Evolutionary conservation across 306 rosid species (phyloP).

Genomic region (Calophaca sinica): DNA sequence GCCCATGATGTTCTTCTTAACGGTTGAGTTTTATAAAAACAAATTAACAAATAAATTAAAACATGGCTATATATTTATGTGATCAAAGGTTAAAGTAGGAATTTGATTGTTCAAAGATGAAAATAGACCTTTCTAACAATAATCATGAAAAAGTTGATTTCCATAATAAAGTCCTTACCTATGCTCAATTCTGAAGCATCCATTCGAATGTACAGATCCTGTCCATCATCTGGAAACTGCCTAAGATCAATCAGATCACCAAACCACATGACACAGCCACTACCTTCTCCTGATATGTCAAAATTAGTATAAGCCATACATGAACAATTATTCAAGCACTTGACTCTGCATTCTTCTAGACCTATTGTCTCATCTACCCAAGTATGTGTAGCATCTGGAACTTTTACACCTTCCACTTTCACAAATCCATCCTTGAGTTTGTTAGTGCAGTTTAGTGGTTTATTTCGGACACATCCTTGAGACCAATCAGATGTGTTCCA

Average conservation of each 20-base stretch:
- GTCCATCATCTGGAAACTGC: constrained; percentile 17
- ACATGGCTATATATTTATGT: too few species aligned
- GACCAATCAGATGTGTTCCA: constrained; percentile 46
- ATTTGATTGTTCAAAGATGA: too few species aligned
- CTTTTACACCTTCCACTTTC: constrained; percentile 40
- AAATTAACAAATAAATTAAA: constrained; percentile 12
- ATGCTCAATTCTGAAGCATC: constrained; percentile 49
- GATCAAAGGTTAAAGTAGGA: too few species aligned
- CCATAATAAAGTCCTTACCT: background rate
- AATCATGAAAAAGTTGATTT: background rate
- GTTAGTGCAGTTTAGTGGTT: constrained; percentile 38
- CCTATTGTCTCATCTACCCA: constrained; percentile 36
- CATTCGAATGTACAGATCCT: constrained; percentile 51
- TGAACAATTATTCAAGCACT: constrained; percentile 58
- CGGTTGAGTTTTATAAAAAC: background rate
- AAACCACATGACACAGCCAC: constrained; percentile 59
- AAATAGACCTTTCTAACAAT: background rate
- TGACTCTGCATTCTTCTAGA: constrained; percentile 37
- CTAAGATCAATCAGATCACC: constrained; percentile 55
- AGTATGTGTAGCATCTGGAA: constrained; percentile 50
- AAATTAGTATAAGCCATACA: constrained; percentile 56
- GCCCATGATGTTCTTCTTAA: background rate
- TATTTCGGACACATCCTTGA: constrained; percentile 46
- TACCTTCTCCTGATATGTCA: constrained; percentile 40
- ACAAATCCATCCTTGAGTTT: constrained; percentile 44